These are phyloP conservation scores for Acanthamoeba quina DNA, from an alignment of 208 protist species.

Conservation along the genomic window DNA sequence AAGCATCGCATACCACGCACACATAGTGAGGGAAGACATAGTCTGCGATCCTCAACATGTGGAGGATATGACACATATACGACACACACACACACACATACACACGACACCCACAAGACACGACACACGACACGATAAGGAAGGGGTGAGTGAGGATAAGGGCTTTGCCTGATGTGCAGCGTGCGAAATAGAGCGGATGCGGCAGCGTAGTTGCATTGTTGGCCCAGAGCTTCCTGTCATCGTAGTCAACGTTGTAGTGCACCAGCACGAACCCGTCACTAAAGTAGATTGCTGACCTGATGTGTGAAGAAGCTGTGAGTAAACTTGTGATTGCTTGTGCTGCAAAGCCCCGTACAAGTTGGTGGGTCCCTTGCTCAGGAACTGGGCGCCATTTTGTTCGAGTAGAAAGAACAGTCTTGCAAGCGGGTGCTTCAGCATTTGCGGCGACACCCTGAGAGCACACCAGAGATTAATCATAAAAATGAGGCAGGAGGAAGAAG, in stretches of 20 bases:
- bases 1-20: no score
- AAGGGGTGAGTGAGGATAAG: not conserved
- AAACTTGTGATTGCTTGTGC: not conserved
- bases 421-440: not conserved
- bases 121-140: no score
- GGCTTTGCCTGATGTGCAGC: not conserved
- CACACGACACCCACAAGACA: not conserved
- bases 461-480: no score
- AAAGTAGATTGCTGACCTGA: conserved; percentile 6
- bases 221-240: not conserved
- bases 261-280: not conserved
- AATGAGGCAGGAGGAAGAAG: not conserved
- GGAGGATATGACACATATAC: no score
- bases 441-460: not conserved
- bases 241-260: conserved; percentile 41
- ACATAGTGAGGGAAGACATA: no score
- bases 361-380: conserved; percentile 1
- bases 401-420: not conserved
- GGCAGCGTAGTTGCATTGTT: not conserved
- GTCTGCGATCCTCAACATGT: no score
- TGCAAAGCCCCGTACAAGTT: not conserved
- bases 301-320: not conserved
- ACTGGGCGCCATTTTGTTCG: conserved; percentile 13
- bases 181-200: conserved; percentile 9
- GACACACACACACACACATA: no score